phyloP scores from a whole-genome alignment of 192 early-diverging fungal genomes.

The Coemansia sp. region DNA sequence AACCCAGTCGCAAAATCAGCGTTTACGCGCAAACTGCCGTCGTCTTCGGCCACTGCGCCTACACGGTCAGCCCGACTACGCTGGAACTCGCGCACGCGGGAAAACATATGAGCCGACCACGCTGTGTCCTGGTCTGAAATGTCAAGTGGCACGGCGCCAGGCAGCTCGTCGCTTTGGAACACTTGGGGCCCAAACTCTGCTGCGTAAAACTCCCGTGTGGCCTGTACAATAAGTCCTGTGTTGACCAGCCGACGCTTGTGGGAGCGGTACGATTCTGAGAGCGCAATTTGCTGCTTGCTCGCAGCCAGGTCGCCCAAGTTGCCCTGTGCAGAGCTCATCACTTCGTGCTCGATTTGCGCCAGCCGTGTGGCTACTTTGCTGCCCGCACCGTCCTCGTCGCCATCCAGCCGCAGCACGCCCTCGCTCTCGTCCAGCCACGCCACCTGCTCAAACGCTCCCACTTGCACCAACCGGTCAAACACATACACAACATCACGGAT shows the following conservation, averaged over 20 bases:
- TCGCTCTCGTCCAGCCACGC: conserved; percentile 55
- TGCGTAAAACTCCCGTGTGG: conserved; percentile 44
- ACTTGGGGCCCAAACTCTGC: conserved; percentile 34
- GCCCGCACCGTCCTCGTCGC: conserved; percentile 39
- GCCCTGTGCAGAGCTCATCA: conserved; percentile 53
- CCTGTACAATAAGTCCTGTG: conserved; percentile 36
- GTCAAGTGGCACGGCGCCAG: conserved; percentile 48
- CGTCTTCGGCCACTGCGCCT: conserved; percentile 43
- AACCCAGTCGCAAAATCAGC: conserved; percentile 22
- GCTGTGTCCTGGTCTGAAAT: conserved; percentile 48
- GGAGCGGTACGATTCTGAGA: conserved; percentile 36
- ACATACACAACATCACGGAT: conserved; percentile 51
- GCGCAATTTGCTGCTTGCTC: conserved; percentile 41
- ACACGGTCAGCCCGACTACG: conserved; percentile 41
- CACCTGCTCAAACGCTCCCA: conserved; percentile 54
- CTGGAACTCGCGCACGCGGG: conserved; percentile 48
- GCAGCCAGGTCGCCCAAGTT: conserved; percentile 38
- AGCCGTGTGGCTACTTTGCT: conserved; percentile 29
- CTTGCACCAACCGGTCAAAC: conserved; percentile 47
- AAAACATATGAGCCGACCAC: conserved; percentile 37
- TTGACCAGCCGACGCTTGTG: conserved; percentile 46
- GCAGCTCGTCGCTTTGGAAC: conserved; percentile 23
- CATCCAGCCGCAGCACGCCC: conserved; percentile 44
- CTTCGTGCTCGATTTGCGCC: conserved; percentile 49
- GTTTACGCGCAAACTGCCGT: conserved; percentile 44